Base-by-base conservation (phyloP, 441 rosid species). In the Gossypium trilobum region DNA sequence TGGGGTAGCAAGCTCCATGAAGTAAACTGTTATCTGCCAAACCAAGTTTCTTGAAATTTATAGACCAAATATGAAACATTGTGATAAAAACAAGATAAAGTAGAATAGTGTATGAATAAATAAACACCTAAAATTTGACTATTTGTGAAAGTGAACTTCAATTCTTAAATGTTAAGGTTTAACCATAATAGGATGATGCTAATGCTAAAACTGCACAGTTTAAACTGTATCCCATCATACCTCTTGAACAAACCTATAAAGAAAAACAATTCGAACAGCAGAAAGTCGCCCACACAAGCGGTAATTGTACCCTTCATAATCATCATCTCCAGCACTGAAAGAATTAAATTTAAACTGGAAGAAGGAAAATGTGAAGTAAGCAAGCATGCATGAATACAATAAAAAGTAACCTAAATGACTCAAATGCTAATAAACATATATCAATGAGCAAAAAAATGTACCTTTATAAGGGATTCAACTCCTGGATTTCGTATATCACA, bases 401-500 rank as follows among this genome's bases (percentile, higher is more conserved):
- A 10, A 50, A 68, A 25, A 78, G 71, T 60, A 50, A 76, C 63
- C 51, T 25, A 72, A 69, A 58, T 54, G 63, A 71, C 39, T 73
- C 59, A 71, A 1, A 54, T 64, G 59, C 66, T 48, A 62, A 23
- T 60, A 60, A 64, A 78, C 60, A 23, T 54, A 52, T 54, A 58
- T 13, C 62, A 54, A n/a, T 22, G 36, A 0, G 2, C 4, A 14
- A 7, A 25, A 27, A 7, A 50, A 31, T 25, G 66, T 75, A 93
- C 99, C 94, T 88, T 90, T 77, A 96, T 93, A 74, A 96, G 92
- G 68, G 99, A 96, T 72, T 96, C 99, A 44, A 89, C 82, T 62
- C 93, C 99, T 68, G 97, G 97, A 83, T 91, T 91, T 62, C 99
- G 97, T 79, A 96, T 87, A 84, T 96, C 99, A 83, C 99, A 96